phyloP scores from a whole-genome alignment of 2,329 filamentous ascomycete species.

The Fusarium dimerum region DNA sequence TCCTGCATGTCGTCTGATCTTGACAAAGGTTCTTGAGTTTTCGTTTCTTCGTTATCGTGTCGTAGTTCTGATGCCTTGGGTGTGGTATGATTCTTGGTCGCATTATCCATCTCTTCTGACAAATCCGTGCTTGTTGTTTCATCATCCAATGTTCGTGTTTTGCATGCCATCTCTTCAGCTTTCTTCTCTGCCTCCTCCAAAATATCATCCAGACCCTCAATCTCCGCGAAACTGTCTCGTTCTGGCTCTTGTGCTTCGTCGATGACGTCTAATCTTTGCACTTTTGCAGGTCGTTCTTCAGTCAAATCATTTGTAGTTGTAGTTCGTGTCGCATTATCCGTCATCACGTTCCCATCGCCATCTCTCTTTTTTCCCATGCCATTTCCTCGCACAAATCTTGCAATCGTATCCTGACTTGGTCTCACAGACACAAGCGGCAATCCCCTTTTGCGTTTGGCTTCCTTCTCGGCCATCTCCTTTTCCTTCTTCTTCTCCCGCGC shows the following conservation, averaged over 20 bases:
- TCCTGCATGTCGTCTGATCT: background rate
- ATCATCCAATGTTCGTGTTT: background rate
- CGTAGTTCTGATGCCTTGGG: background rate
- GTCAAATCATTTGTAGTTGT: background rate
- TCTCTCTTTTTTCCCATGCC: conserved; percentile 34
- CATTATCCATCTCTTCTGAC: background rate
- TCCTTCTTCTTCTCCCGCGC: conserved; percentile 57
- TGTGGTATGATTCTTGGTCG: background rate
- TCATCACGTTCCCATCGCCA: conserved; percentile 17
- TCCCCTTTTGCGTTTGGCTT: conserved; percentile 53
- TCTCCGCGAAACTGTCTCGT: conserved; percentile 28
- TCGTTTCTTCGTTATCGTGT: background rate
- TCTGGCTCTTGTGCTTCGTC: conserved; percentile 26
- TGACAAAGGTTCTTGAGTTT: background rate
- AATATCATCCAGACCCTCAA: conserved; percentile 25
- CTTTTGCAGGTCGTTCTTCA: background rate
- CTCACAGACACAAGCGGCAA: conserved; percentile 55
- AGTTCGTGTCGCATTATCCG: background rate
- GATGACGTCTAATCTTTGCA: background rate
- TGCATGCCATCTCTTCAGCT: conserved; percentile 1
- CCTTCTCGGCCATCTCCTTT: conserved; percentile 50
- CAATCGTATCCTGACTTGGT: conserved; percentile 60
- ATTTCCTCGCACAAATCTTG: conserved; percentile 49
- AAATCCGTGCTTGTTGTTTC: background rate
- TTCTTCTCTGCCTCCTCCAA: conserved; percentile 23